These are phyloP conservation scores for Acmispon strigosus DNA, from an alignment of 306 rosid genomes.

Conservation along the genomic window DNA sequence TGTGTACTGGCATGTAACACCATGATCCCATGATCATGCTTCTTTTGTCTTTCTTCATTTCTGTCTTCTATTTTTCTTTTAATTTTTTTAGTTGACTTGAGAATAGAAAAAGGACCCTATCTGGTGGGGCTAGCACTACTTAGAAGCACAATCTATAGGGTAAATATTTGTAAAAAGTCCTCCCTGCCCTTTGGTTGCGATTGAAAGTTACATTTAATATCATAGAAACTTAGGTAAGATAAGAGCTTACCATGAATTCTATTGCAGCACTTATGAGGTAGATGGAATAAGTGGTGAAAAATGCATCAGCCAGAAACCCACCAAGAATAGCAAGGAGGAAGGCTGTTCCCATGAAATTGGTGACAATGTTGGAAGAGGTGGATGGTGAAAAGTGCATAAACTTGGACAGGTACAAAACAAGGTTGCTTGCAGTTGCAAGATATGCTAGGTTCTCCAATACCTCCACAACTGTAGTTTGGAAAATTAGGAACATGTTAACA, in stretches of 20 bases:
- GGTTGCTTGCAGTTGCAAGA: slow-evolving; percentile 80
- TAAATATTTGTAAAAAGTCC: background rate
- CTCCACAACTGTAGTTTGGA: slow-evolving; percentile 50
- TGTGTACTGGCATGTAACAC: background rate
- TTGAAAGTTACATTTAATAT: no score
- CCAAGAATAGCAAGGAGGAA: slow-evolving; percentile 85
- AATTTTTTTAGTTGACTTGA: background rate
- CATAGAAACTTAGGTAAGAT: background rate
- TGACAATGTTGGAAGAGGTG: slow-evolving; percentile 57
- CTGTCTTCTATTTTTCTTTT: background rate
- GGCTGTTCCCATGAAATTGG: slow-evolving; percentile 83
- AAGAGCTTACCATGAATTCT: slow-evolving; percentile 53
- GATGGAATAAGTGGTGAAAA: slow-evolving; percentile 56
- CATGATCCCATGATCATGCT: background rate
- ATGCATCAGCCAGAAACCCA: slow-evolving; percentile 75
- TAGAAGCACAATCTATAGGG: background rate
- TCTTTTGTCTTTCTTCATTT: background rate
- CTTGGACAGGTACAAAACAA: slow-evolving; percentile 58
- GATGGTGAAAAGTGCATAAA: slow-evolving; percentile 70
- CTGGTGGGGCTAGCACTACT: slow-evolving; percentile 17
- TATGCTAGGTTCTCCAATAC: slow-evolving; percentile 75
- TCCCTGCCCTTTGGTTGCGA: background rate
- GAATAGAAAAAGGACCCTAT: slow-evolving; percentile 12
- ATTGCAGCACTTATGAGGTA: slow-evolving; percentile 54
- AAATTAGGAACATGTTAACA: background rate